phyloP scores from a whole-genome alignment of 805 yeast genomes.

The Metschnikowia continentalis region DNA sequence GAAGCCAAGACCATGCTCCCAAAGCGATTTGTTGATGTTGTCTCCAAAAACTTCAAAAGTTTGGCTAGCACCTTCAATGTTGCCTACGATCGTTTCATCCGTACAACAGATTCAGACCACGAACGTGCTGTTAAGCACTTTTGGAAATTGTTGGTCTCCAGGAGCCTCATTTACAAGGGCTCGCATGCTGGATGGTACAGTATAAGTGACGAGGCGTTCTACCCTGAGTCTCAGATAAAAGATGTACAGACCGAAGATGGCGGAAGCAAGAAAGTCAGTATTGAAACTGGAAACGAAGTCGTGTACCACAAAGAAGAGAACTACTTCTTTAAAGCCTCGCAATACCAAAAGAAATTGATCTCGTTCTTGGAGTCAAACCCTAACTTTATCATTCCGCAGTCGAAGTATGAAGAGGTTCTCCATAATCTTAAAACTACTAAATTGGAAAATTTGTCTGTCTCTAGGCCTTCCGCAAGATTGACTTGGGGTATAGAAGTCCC shows the following conservation, averaged over 20 bases:
- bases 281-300: conserved; percentile 76
- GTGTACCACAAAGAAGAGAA: conserved; percentile 73
- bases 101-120: conserved; percentile 90
- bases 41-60: conserved; percentile 58
- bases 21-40: conserved; percentile 64
- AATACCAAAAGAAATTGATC: conserved; percentile 54
- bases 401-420: conserved; percentile 51
- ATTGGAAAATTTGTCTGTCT: conserved; percentile 73
- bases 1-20: conserved; percentile 46
- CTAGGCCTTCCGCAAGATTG: conserved; percentile 74
- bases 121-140: conserved; percentile 55
- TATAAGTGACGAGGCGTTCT: conserved; percentile 89
- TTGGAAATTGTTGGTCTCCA: conserved; percentile 60
- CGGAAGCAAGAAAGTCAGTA: conserved; percentile 38
- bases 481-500: conserved; percentile 94
- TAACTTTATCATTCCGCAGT: conserved; percentile 60
- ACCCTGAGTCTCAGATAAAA: conserved; percentile 73
- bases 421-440: conserved; percentile 48
- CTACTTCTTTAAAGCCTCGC: conserved; percentile 75
- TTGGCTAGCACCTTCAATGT: conserved; percentile 60
- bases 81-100: conserved; percentile 67
- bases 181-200: conserved; percentile 93
- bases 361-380: conserved; percentile 46
- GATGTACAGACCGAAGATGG: conserved; percentile 24
- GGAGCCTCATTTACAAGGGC: conserved; percentile 75